A percentile compares a stretch with the other conserved stretches of the same genome.
phyloP scores from a whole-genome alignment of 2,329 filamentous ascomycete genomes.

The Diplodia seriata region DNA sequence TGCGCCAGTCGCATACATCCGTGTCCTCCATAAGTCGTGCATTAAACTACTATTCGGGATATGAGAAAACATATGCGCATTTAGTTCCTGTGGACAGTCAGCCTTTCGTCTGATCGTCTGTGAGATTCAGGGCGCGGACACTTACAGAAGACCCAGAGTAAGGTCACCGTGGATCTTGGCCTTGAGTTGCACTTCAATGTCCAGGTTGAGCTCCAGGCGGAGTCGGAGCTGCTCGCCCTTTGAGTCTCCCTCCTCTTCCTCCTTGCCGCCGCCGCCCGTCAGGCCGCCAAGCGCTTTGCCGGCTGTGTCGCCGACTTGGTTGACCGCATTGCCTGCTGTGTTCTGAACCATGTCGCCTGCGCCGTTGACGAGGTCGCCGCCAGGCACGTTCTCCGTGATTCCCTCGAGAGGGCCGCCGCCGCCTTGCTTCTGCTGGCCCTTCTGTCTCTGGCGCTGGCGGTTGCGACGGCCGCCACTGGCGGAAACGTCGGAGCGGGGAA shows the following conservation, averaged over 20 bases:
- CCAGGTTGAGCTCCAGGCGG: constrained; percentile 66
- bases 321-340: constrained; percentile 61
- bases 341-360: constrained; percentile 64
- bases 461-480: constrained; percentile 62
- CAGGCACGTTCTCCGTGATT: constrained; percentile 61
- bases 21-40: constrained; percentile 21
- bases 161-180: constrained; percentile 70
- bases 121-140: constrained; percentile 33
- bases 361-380: constrained; percentile 60
- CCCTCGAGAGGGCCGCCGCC: constrained; percentile 59
- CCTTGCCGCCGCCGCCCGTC: constrained; percentile 50
- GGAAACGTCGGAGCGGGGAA: constrained; percentile 62
- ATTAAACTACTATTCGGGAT: constrained; percentile 7
- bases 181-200: constrained; percentile 69
- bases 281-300: constrained; percentile 57
- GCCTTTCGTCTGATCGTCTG: background rate
- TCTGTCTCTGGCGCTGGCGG: constrained; percentile 58
- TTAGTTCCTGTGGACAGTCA: constrained; percentile 33
- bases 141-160: constrained; percentile 63
- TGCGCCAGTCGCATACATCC: constrained; percentile 24
- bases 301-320: constrained; percentile 53
- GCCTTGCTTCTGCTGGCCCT: constrained; percentile 52
- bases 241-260: constrained; percentile 43
- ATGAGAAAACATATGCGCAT: constrained; percentile 1
- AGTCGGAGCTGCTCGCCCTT: constrained; percentile 62